These are phyloP conservation scores for Solioccasus polychromus DNA, from an alignment of 768 basidiomycete genomes.

Conservation along the genomic window DNA sequence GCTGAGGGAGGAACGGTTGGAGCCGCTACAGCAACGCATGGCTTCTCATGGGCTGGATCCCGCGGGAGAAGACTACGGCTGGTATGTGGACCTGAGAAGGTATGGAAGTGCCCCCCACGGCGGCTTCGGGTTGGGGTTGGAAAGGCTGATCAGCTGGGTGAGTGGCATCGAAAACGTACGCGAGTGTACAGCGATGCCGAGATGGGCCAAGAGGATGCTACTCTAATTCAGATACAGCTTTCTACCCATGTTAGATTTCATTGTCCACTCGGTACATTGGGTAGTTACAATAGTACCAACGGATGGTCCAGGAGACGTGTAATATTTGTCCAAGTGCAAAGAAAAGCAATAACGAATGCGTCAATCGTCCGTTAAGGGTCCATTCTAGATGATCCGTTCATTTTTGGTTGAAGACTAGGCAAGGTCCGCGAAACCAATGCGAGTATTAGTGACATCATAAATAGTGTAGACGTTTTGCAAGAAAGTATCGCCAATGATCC, in stretches of 20 bases:
- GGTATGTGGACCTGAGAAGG: slow-evolving; percentile 82
- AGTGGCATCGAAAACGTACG: slow-evolving; percentile 87
- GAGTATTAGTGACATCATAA: slow-evolving; percentile 31
- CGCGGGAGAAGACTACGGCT: slow-evolving; percentile 42
- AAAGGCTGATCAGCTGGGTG: slow-evolving; percentile 84
- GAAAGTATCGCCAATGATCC: slow-evolving; percentile 37
- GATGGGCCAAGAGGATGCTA: slow-evolving; percentile 81
- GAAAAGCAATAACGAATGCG: background rate
- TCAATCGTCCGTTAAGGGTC: background rate
- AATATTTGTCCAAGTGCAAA: slow-evolving; percentile 1
- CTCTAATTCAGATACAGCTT: slow-evolving; percentile 36
- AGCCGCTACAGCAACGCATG: slow-evolving; percentile 53
- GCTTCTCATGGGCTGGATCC: slow-evolving; percentile 41
- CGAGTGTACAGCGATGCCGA: slow-evolving; percentile 89
- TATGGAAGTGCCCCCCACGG: slow-evolving; percentile 91
- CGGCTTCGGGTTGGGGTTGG: slow-evolving; percentile 96
- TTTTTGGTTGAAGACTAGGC: slow-evolving; percentile 4
- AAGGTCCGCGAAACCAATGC: slow-evolving; percentile 42
- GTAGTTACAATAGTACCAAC: background rate
- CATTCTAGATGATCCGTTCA: too few species aligned
- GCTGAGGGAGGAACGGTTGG: slow-evolving; percentile 73
- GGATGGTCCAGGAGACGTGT: background rate
- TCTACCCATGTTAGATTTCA: background rate
- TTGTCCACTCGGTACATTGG: background rate
- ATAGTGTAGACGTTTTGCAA: slow-evolving; percentile 31